Percentiles rank a stretch among this genome's conserved stretches.
phyloP scores from a whole-genome alignment of 2,329 filamentous ascomycete genomes.

The Didymella arachidicola region DNA sequence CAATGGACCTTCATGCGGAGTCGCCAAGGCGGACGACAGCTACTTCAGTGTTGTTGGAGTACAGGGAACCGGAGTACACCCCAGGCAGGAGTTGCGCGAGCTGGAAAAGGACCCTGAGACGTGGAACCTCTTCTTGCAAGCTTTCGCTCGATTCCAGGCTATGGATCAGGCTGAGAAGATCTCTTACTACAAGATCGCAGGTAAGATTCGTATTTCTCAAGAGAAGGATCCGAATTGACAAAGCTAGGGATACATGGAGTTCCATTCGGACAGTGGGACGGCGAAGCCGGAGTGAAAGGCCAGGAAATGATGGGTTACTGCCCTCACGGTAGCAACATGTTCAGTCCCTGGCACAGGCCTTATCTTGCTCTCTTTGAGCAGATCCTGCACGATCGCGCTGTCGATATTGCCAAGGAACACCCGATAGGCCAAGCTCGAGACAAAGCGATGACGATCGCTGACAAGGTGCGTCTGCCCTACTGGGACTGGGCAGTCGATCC shows the following conservation, averaged over 20 bases:
- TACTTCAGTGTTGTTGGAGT: conserved; percentile 46
- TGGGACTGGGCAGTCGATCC: conserved; percentile 48
- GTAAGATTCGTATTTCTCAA: conserved; percentile 18
- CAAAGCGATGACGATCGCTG: conserved; percentile 34
- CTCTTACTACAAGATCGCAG: conserved; percentile 45
- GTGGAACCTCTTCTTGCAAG: conserved; percentile 46
- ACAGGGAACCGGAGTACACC: conserved; percentile 40
- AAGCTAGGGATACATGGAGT: conserved; percentile 42
- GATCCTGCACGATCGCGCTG: conserved; percentile 40
- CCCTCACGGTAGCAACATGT: conserved; percentile 42
- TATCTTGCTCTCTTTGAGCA: conserved; percentile 47
- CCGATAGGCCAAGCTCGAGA: conserved; percentile 32
- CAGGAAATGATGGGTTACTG: conserved; percentile 41
- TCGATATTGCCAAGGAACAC: conserved; percentile 42
- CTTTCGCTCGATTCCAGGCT: conserved; percentile 41
- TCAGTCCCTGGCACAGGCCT: conserved; percentile 44
- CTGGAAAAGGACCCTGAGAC: conserved; percentile 41
- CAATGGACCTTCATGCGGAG: conserved; percentile 34
- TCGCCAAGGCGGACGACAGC: conserved; percentile 31
- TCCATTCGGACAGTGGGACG: conserved; percentile 41
- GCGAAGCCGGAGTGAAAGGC: conserved; percentile 31
- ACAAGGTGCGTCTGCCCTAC: conserved; percentile 43
- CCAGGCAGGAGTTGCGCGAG: conserved; percentile 40
- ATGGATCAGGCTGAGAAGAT: conserved; percentile 43
- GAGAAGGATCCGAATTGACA: neutral